These are phyloP conservation scores for Suillus weaverae DNA, from an alignment of 768 basidiomycete species.

Conservation along the genomic window DNA sequence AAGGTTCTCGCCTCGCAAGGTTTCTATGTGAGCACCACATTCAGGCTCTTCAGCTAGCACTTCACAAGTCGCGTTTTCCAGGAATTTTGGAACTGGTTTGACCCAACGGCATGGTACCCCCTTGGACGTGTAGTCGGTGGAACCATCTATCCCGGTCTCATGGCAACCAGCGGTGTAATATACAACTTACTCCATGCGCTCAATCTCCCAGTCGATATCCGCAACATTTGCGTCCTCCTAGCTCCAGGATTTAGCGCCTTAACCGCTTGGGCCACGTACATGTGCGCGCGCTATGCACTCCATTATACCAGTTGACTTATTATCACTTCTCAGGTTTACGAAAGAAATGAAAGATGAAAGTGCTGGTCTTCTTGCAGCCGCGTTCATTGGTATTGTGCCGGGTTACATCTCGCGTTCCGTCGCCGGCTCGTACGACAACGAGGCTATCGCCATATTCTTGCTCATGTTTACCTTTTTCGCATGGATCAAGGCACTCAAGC, in stretches of 20 bases:
- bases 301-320: neutral
- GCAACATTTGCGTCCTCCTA: slow-evolving; percentile 94
- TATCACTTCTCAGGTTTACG: slow-evolving; percentile 69
- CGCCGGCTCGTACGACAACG: slow-evolving; percentile 99
- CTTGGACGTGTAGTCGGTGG: slow-evolving; percentile 98
- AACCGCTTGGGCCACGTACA: slow-evolving; percentile 95
- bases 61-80: slow-evolving; percentile 31
- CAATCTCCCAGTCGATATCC: slow-evolving; percentile 95
- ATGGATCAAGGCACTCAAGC: slow-evolving; percentile 96
- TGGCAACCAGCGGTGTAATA: slow-evolving; percentile 98
- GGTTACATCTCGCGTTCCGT: slow-evolving; percentile 99
- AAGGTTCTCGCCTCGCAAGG: slow-evolving; percentile 87
- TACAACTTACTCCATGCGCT: slow-evolving; percentile 87
- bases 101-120: slow-evolving; percentile 99
- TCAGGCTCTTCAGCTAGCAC: neutral
- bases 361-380: slow-evolving; percentile 94
- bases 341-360: slow-evolving; percentile 95
- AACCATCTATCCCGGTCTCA: slow-evolving; percentile 96
- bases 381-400: slow-evolving; percentile 97
- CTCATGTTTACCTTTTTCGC: slow-evolving; percentile 98
- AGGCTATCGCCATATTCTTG: slow-evolving; percentile 99
- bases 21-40: slow-evolving; percentile 74
- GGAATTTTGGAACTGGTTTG: slow-evolving; percentile 99
- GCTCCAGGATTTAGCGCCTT: slow-evolving; percentile 97
- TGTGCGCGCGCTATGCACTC: slow-evolving; percentile 49